Evolutionary conservation across 306 rosid genomes (phyloP).

Genomic region (Dicorynia guianensis): DNA sequence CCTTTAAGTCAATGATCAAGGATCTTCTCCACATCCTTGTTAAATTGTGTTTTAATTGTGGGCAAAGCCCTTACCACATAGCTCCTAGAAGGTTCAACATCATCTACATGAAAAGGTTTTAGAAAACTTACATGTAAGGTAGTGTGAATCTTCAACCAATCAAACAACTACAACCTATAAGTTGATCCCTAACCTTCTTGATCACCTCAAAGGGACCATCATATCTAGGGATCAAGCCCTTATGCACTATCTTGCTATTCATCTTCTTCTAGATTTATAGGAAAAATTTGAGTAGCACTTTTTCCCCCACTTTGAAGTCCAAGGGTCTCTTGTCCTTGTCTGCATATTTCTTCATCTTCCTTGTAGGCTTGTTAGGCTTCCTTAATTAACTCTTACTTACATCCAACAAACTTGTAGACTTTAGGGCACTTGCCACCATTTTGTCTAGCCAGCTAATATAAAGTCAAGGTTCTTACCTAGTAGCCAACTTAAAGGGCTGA

Average conservation of each 20-base stretch:
- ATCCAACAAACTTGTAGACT: background rate
- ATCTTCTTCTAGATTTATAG: slow-evolving; percentile 8
- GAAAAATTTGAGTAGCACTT: background rate
- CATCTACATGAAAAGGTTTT: background rate
- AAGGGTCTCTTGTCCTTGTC: background rate
- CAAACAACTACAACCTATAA: background rate
- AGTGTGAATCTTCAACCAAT: background rate
- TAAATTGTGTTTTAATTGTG: background rate
- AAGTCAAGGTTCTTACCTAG: background rate
- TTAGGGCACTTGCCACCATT: background rate
- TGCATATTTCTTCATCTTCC: background rate
- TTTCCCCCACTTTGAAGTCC: background rate
- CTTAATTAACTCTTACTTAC: background rate
- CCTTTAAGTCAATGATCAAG: background rate
- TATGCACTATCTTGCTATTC: background rate
- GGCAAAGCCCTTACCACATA: background rate
- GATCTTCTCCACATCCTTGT: background rate
- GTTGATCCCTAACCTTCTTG: background rate
- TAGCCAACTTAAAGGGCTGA: background rate
- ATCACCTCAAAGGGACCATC: background rate
- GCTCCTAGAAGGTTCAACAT: background rate
- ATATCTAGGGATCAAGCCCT: background rate
- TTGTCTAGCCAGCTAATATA: background rate
- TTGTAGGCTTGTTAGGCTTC: background rate
- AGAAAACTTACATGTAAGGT: background rate